Evolutionary conservation across 371 early-diverging fungal species (phyloP).

Genomic region (Rhizopus delemar): DNA sequence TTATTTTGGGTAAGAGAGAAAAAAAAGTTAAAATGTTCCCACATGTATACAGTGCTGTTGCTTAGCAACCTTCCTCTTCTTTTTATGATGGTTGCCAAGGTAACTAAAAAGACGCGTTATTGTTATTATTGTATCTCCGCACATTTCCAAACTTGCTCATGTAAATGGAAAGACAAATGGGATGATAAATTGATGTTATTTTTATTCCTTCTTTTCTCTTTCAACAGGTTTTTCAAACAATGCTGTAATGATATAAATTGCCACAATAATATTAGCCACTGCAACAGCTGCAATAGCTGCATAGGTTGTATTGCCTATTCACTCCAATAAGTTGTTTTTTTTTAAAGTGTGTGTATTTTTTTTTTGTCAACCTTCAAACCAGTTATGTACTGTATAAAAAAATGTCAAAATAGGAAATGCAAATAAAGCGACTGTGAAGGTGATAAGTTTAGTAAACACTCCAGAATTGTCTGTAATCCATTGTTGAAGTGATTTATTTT

Average conservation of each 20-base stretch:
- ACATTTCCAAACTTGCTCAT: background rate
- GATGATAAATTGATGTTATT: background rate
- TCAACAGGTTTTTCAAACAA: conserved; percentile 16
- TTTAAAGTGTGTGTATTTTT: conserved; percentile 7
- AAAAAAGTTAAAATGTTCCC: too few species aligned
- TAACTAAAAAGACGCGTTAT: background rate
- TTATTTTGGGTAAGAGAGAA: too few species aligned
- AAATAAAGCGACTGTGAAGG: conserved; percentile 49
- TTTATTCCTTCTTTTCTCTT: conserved; percentile 13
- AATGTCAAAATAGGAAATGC: conserved; percentile 48
- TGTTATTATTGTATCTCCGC: background rate
- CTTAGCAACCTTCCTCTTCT: too few species aligned
- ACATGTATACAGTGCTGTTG: too few species aligned
- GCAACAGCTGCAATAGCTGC: conserved; percentile 48
- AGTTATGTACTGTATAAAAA: conserved; percentile 36
- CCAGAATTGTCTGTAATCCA: conserved; percentile 12
- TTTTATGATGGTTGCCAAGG: too few species aligned
- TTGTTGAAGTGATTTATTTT: background rate
- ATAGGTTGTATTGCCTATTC: conserved; percentile 51
- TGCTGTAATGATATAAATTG: conserved; percentile 42
- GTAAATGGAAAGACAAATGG: background rate
- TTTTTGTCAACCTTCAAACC: conserved; percentile 44
- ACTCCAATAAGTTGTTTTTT: background rate
- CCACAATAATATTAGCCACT: conserved; percentile 46
- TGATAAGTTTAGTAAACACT: conserved; percentile 42